Evolutionary conservation across 2,329 filamentous ascomycete species (phyloP), one percentile per base, ranked within the genome.

Genomic region (Colletotrichum sp.): DNA sequence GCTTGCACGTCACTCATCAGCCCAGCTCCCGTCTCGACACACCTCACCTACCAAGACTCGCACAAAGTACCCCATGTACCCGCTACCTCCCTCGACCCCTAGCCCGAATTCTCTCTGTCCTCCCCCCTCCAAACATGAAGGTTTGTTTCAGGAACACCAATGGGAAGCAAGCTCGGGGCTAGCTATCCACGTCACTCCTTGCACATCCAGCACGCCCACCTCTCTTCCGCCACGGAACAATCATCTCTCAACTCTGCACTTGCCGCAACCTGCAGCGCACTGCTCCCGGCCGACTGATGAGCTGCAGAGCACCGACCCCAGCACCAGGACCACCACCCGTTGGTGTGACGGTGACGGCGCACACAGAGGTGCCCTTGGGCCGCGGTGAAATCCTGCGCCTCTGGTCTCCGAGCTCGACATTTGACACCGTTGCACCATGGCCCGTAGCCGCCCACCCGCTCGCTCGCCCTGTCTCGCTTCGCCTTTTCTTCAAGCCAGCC

Each of bases 141-240:
- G 73, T 76, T 76, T 76, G 73, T 76, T 76, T 76, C 73, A 76
- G 73, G 73, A 76, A 76, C 73, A 76, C 73, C 73, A 76, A 76
- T 76, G 73, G 64, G 73, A 76, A 63, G 44, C 70, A 76, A 76
- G 73, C 64, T 76, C 73, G 44, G 69, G 69, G 57, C 64, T 73
- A 76, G 73, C 44, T 64, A 69, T 69, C 70, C 73, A 59, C 73
- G 69, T 73, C 70, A 64, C 70, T 73, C 64, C 63, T 73, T 73
- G 73, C 36, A 71, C 69, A 28, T 71, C 39, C 52, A n/a, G 34
- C 36, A 36, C 44, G 60, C 60, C 59, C 59, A 64, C 32, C 32
- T 21, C 60, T 16, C 60, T 32, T 34, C 60, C 15, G n/a, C 60
- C 21, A 64, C 60, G n/a, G 30, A 64, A 39, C 60, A 64, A 28